These are phyloP conservation scores for Chiua virens DNA, from an alignment of 768 basidiomycete genomes.

Conservation along the genomic window DNA sequence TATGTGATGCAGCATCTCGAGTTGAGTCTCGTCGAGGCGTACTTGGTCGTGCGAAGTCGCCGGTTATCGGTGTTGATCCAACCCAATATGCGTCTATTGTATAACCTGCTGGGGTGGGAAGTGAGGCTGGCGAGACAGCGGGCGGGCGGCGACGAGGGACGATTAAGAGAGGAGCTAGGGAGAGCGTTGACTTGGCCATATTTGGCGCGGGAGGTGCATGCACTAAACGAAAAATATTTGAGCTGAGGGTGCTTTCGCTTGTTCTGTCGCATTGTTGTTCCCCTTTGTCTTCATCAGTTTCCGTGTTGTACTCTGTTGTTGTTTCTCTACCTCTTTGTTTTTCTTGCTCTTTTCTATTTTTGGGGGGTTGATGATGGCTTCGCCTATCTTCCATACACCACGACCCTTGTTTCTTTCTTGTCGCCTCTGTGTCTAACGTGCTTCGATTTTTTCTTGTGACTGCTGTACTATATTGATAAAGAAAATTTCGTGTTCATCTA, in stretches of 20 bases:
- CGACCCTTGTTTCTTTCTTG: too few species aligned
- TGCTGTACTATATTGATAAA: too few species aligned
- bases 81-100: constrained; percentile 94
- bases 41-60: constrained; percentile 88
- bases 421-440: too few species aligned
- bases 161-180: constrained; percentile 57
- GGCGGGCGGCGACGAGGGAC: constrained; percentile 50
- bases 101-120: constrained; percentile 95
- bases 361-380: too few species aligned
- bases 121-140: constrained; percentile 82
- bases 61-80: constrained; percentile 89
- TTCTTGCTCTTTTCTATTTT: too few species aligned
- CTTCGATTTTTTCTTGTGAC: too few species aligned
- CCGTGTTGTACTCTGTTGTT: too few species aligned
- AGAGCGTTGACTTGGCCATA: constrained; percentile 81
- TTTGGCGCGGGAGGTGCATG: constrained; percentile 81
- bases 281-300: too few species aligned
- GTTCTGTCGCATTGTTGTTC: background rate
- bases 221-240: constrained; percentile 83
- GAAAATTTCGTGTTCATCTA: too few species aligned
- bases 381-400: too few species aligned
- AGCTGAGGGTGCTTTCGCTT: constrained; percentile 28
- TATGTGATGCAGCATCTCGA: constrained; percentile 94
- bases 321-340: too few species aligned
- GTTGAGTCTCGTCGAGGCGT: constrained; percentile 88